Evolutionary conservation across 352 stramenopile species (phyloP).

Genomic region (Phytopythium ostracodes): DNA sequence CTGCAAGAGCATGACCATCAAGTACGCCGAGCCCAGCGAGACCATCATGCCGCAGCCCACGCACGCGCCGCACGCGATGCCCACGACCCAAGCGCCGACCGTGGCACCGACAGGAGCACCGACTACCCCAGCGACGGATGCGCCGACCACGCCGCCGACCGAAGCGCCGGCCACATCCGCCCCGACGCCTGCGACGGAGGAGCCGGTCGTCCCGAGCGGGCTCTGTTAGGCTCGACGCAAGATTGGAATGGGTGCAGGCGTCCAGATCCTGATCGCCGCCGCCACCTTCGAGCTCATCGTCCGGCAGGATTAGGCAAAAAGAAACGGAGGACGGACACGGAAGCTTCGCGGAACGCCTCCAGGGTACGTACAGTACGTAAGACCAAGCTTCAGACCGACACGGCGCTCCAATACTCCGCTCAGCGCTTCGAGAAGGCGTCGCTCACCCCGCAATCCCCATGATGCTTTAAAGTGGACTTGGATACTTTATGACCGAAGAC

Average conservation of each 20-base stretch:
- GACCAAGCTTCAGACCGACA: no score
- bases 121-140: background rate
- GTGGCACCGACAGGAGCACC: background rate
- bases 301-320: background rate
- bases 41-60: background rate
- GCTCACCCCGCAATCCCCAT: no score
- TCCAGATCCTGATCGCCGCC: background rate
- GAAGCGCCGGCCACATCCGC: background rate
- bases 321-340: background rate
- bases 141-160: background rate
- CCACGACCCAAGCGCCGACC: background rate
- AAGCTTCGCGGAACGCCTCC: background rate
- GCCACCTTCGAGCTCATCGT: no score
- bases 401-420: no score
- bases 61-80: background rate
- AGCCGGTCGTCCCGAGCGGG: background rate
- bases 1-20: slow-evolving; percentile 13
- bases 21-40: background rate
- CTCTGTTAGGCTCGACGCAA: background rate
- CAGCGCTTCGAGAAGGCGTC: no score
- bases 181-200: background rate
- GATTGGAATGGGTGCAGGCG: background rate
- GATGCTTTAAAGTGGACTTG: no score
- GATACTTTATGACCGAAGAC: background rate
- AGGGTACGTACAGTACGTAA: no score